Evolutionary conservation across 768 basidiomycete genomes (phyloP), one percentile per base, ranked within the genome.

Genomic region (Agaricus sinodeliciosus): DNA sequence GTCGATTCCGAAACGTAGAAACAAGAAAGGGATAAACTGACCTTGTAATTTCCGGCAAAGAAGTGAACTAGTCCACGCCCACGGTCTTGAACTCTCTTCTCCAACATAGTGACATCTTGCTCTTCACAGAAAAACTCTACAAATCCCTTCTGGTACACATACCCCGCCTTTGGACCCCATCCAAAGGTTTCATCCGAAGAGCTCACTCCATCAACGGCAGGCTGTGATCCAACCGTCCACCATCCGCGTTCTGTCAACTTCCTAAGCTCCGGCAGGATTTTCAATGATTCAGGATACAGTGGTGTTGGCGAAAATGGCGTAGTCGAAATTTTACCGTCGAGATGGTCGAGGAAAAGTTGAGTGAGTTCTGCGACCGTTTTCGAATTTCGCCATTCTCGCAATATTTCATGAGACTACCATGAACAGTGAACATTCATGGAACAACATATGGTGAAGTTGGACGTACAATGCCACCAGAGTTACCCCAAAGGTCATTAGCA

Each of bases 141-240:
- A 63, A 97, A 99, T 12, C 86, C 82, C 70, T 99, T 99, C 70
- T 99, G 96, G 69, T 90, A 99, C 8, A 99, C 90, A 68, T 94
- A 95, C 6, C 96, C 96, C 5, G 83, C 84, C 50, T 76, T 74
- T 11, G 96, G 96, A 2, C 96, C 96, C 87, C 95, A 99, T 4
- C 96, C 96, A 55, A 95, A 81, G 0, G 87, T 70, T 18, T 78
- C 72, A 65, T 98, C 88, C 12, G 79, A 80, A 2, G 90, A 93
- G 28, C 69, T 71, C 4, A 72, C 79, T 4, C 86, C 90, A 62
- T 98, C 87, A 4, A 97, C 84, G 0, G 94, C 90, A 18, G 96
- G 96, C 64, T 99, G 96, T 9, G 93, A 95, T 1, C 91, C 91
- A 16, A 99, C 87, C 4, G 96, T 97, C 94, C 95, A 99, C 84